Evolutionary conservation across 352 stramenopile genomes (phyloP).

Genomic region (Phytophthora citrophthora): DNA sequence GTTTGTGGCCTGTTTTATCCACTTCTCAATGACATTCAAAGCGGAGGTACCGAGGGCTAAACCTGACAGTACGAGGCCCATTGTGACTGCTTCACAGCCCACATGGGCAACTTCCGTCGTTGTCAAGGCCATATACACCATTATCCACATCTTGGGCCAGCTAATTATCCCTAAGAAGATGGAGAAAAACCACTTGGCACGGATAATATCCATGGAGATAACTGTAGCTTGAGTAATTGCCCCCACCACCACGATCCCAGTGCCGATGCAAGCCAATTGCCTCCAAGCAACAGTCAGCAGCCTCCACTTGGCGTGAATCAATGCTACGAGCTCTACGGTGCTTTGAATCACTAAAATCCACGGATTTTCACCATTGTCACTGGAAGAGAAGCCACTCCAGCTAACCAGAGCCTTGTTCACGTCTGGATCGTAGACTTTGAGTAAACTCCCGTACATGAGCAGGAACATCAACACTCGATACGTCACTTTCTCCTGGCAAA

Average conservation of each 20-base stretch:
- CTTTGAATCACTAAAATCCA: slow-evolving; percentile 38
- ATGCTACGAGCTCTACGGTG: slow-evolving; percentile 32
- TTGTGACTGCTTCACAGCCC: slow-evolving; percentile 57
- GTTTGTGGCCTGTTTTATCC: slow-evolving; percentile 35
- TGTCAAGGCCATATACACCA: slow-evolving; percentile 47
- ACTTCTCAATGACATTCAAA: slow-evolving; percentile 29
- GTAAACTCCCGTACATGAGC: slow-evolving; percentile 42
- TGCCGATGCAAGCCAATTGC: slow-evolving; percentile 35
- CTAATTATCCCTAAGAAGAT: slow-evolving; percentile 34
- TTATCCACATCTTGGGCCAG: slow-evolving; percentile 47
- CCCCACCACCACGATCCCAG: slow-evolving; percentile 34
- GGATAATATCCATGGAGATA: slow-evolving; percentile 41
- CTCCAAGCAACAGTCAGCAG: slow-evolving; percentile 52
- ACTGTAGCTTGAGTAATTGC: slow-evolving; percentile 40
- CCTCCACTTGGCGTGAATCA: slow-evolving; percentile 50
- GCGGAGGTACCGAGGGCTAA: slow-evolving; percentile 44
- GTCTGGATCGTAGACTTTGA: slow-evolving; percentile 47
- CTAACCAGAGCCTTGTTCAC: slow-evolving; percentile 34
- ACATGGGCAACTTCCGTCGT: slow-evolving; percentile 62
- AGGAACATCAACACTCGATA: slow-evolving; percentile 63
- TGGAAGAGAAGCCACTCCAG: slow-evolving; percentile 45
- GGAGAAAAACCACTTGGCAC: slow-evolving; percentile 53
- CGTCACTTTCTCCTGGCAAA: slow-evolving; percentile 61
- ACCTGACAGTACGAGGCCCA: slow-evolving; percentile 57
- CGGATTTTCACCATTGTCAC: slow-evolving; percentile 3